These are phyloP conservation scores for Tylopilus sp. DNA, from an alignment of 768 basidiomycete species.

Conservation along the genomic window DNA sequence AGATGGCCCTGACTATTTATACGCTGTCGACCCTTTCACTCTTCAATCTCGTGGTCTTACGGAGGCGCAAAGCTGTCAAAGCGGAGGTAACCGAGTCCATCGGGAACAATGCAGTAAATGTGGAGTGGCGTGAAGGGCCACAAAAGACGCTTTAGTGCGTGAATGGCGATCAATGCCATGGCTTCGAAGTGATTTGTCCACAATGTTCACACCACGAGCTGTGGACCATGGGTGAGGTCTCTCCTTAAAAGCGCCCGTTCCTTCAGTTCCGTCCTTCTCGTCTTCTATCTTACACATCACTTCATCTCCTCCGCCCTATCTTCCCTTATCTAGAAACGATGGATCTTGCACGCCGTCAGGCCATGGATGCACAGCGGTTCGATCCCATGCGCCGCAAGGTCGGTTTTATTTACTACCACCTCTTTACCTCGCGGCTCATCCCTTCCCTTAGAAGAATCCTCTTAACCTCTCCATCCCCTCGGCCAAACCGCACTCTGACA, in stretches of 20 bases:
- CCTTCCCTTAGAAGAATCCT: slow-evolving; percentile 19
- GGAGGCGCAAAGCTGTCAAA: slow-evolving; percentile 14
- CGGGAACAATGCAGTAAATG: slow-evolving; percentile 17
- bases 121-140: slow-evolving; percentile 10
- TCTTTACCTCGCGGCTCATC: slow-evolving; percentile 21
- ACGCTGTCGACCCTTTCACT: not conserved
- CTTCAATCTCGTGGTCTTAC: slow-evolving; percentile 6
- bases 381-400: slow-evolving; percentile 31
- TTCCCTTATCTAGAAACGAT: slow-evolving; percentile 29
- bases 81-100: slow-evolving; percentile 13
- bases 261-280: slow-evolving; percentile 28
- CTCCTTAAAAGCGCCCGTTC: slow-evolving; percentile 22
- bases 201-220: slow-evolving; percentile 24
- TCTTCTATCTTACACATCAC: slow-evolving; percentile 21
- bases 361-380: slow-evolving; percentile 33
- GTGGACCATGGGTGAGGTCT: slow-evolving; percentile 22
- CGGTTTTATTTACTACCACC: slow-evolving; percentile 15
- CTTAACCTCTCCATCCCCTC: slow-evolving; percentile 9
- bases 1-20: slow-evolving; percentile 15
- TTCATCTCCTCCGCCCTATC: slow-evolving; percentile 23
- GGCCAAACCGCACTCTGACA: slow-evolving; percentile 16
- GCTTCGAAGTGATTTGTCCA: slow-evolving; percentile 21
- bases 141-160: slow-evolving; percentile 18
- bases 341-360: slow-evolving; percentile 22
- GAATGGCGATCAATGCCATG: slow-evolving; percentile 12